These are phyloP conservation scores for Lophiotrema nucula DNA, from an alignment of 495 filamentous ascomycete genomes.

Conservation along the genomic window DNA sequence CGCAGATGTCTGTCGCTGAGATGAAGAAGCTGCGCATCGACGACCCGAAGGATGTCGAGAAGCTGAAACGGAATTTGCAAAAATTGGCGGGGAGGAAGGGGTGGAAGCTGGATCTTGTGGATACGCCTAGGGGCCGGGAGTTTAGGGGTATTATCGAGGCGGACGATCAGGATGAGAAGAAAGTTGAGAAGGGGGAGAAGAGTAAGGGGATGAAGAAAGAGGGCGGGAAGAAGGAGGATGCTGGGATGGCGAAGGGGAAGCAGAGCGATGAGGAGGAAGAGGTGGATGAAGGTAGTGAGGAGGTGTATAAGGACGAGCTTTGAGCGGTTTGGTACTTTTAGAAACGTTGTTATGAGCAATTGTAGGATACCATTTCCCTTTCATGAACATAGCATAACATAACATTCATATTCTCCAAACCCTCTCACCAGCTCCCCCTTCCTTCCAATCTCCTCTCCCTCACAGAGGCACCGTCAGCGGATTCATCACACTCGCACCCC, in stretches of 20 bases:
- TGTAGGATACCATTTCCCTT: no score
- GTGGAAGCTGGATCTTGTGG: conserved; percentile 61
- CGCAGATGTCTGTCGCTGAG: conserved; percentile 57
- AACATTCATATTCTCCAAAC: neutral
- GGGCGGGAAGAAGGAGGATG: conserved; percentile 12
- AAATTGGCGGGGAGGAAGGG: conserved; percentile 51
- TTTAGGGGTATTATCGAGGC: conserved; percentile 55
- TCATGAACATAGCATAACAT: no score
- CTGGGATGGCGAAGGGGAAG: conserved; percentile 12
- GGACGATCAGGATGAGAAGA: conserved; percentile 50
- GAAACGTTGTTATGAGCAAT: no score
- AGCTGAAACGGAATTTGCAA: conserved; percentile 58
- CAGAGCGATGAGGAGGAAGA: conserved; percentile 22
- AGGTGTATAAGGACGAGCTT: conserved; percentile 58
- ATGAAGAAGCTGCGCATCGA: conserved; percentile 67
- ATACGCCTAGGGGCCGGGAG: conserved; percentile 50
- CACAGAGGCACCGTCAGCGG: conserved; percentile 40
- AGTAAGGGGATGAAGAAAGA: conserved; percentile 19
- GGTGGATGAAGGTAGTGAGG: conserved; percentile 48
- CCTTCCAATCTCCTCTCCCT: conserved; percentile 2
- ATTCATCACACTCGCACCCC: conserved; percentile 48
- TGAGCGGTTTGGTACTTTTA: no score
- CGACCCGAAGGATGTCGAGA: conserved; percentile 62
- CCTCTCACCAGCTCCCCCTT: neutral
- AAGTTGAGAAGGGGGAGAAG: conserved; percentile 36